phyloP scores from a whole-genome alignment of 2,329 filamentous ascomycete species.

The Cladosporium sp. region DNA sequence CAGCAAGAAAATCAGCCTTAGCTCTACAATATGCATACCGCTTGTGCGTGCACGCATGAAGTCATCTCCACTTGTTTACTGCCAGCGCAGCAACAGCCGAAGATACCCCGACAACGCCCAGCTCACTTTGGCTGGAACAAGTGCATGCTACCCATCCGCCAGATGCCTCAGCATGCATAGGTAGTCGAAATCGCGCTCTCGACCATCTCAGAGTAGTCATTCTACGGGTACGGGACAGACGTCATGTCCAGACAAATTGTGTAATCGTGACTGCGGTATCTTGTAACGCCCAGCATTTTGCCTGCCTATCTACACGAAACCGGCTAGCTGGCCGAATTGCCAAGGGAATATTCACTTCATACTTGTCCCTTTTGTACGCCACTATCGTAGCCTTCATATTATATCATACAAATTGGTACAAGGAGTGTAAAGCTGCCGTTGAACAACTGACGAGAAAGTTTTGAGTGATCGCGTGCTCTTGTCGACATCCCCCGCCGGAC shows the following conservation, averaged over 20 bases:
- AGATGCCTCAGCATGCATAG: too few species aligned
- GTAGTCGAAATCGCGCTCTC: too few species aligned
- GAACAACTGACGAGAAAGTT: too few species aligned
- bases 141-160: too few species aligned
- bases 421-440: too few species aligned
- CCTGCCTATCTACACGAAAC: constrained; percentile 12
- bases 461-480: background rate
- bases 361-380: constrained; percentile 3
- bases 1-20: background rate
- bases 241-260: background rate
- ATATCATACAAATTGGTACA: background rate
- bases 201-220: too few species aligned
- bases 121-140: too few species aligned
- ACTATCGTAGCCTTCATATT: background rate
- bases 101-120: background rate
- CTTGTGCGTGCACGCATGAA: background rate
- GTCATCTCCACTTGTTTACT: background rate
- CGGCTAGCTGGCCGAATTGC: constrained; percentile 8
- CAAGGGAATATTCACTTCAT: constrained; percentile 7
- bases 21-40: background rate
- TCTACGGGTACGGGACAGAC: too few species aligned
- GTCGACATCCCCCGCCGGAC: background rate
- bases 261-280: background rate
- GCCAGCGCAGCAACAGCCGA: constrained; percentile 1
- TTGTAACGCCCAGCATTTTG: background rate